Conservation (phyloP, 23 red algal genomes). For the Gracilaria caudata region DNA sequence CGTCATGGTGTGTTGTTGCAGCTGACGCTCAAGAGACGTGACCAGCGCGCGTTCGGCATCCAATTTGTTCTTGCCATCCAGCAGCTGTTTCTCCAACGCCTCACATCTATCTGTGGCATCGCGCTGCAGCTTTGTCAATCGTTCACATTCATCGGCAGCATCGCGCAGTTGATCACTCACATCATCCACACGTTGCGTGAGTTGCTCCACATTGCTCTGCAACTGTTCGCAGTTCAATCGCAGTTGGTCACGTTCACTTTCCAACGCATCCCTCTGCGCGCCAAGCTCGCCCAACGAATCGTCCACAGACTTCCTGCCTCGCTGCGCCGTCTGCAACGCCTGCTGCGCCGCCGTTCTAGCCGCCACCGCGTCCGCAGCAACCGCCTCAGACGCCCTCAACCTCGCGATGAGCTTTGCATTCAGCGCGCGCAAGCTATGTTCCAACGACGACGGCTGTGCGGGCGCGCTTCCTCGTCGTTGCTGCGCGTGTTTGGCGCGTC, state of each 20-base stretch:
- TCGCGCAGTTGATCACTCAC: neutral
- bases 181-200: neutral
- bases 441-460: neutral
- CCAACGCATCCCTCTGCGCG: neutral
- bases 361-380: neutral
- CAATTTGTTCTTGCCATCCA: slow-evolving; percentile 6
- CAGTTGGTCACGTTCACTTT: neutral
- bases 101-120: neutral
- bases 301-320: neutral
- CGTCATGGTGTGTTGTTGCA: neutral
- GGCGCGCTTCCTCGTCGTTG: neutral
- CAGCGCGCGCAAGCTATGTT: slow-evolving; percentile 20
- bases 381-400: slow-evolving; percentile 1
- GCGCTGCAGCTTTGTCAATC: neutral
- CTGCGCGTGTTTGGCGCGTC: slow-evolving; percentile 4
- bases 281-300: neutral
- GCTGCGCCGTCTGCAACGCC: slow-evolving; percentile 12
- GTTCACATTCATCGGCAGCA: neutral
- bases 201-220: neutral
- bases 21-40: neutral
- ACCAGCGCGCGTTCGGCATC: neutral
- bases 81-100: slow-evolving; percentile 14
- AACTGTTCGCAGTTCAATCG: neutral
- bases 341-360: neutral
- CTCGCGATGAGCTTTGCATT: slow-evolving; percentile 22